Base-by-base conservation (phyloP, 192 early-diverging fungal genomes). In the Coemansia sp. region DNA sequence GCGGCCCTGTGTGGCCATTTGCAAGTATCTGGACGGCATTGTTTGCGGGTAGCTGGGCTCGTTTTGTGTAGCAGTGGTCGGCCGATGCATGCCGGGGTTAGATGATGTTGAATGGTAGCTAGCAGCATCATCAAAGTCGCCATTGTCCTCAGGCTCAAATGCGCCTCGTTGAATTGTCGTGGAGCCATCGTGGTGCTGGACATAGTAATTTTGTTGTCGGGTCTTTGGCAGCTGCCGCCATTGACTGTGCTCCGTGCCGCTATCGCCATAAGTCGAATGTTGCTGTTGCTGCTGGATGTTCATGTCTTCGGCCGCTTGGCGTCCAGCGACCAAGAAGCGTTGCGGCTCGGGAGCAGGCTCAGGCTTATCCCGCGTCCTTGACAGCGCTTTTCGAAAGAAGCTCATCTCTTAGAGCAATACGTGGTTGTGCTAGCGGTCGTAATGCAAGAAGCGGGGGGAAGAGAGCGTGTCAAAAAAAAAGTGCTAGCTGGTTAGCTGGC, bases 51-150 rank as follows among this genome's bases (percentile, higher is more conserved):
- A 77, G 19, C 59, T 32, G 5, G 46, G 36, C 46, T 70, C 65
- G 42, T 48, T 68, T 36, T 60, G 58, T 5, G 63, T 32, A 42
- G 63, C 57, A 12, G 67, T n/a, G 15, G 65, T 32, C 11, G 70
- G 38, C n/a, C 64, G 60, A n/a, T 64, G n/a, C 53, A 66, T 51
- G 32, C 69, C 78, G 1, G 72, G 77, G 64, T 73, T 77, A 5
- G 83, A 85, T 19, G 78, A 75, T 17, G 66, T 80, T 42, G 83
- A 85, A 57, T 85, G 83, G 73, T 85, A 85, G 78, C 83, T 85
- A 29, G 78, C 78, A 37, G 83, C 75, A 63, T 85, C 83, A 51
- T 85, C 83, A 74, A 81, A 77, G 62, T 84, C 77, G 39, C 60
- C 67, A 32, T 60, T 57, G 21, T 71, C 65, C 23, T 69, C 61